Base-by-base conservation (phyloP, 352 stramenopile species). In the Phytophthora nicotianae region DNA sequence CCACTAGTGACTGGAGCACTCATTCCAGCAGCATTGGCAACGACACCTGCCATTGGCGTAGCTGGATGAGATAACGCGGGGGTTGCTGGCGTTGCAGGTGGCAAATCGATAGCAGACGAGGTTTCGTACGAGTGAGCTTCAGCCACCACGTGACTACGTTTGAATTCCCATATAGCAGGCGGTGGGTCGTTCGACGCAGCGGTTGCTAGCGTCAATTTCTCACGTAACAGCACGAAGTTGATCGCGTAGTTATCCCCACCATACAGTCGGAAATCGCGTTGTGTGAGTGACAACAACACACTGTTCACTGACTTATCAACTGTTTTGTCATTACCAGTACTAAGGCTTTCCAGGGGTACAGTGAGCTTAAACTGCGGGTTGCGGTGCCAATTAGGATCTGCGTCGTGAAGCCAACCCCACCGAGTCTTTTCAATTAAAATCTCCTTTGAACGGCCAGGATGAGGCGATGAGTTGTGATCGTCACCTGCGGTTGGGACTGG, bases 291-390 rank as follows among this genome's bases (percentile, higher is more conserved):
- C 3, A 97, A 6, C n/a, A 92, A 35, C 13, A 95, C 76, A 11
- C 72, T 73, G 51, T 7, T 57, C 20, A 74, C 50, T 2, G 60
- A 20, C 33, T 70, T 66, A 17, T 60, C 61, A 9, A 23, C 29
- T 13, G 4, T 40, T 19, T 13, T 29, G 11, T 68, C 45, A 29
- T 53, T 51, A 5, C 45, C 55, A 16, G 40, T 40, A 4, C 14
- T 46, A 16, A 58, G 14, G 17, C 14, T 53, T 41, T 65, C 60
- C 3, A 57, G 27, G 5, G 72, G 59, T 0, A 90, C 74, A 0
- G 68, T 74, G 17, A 97, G 52, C 27, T 84, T 88, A 62, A 91
- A 97, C 72, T 98, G 90, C 8, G 89, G 91, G 57, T 98, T 98
- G 33, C 92, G 91, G 68, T 97, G 90, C 91, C 91, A 98, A 41